These are phyloP conservation scores for Arthrobotrys pseudoclavata DNA, from an alignment of 2,329 filamentous ascomycete species.

Conservation along the genomic window DNA sequence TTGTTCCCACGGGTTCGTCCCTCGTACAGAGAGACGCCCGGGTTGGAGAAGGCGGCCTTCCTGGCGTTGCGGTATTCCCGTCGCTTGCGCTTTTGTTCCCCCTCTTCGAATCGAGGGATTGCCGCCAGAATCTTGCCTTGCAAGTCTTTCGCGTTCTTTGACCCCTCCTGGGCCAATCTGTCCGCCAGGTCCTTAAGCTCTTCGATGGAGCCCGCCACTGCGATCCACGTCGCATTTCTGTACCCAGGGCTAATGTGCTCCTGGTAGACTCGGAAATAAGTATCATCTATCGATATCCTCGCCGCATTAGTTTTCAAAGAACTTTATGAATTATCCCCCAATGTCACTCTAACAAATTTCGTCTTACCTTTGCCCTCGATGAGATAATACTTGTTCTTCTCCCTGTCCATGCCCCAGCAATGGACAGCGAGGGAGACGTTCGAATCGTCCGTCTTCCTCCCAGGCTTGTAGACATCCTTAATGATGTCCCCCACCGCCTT, in stretches of 20 bases:
- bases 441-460: slow-evolving; percentile 79
- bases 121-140: slow-evolving; percentile 82
- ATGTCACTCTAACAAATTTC: background rate
- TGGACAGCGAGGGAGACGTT: slow-evolving; percentile 93
- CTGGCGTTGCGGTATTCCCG: slow-evolving; percentile 90
- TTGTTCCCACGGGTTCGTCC: slow-evolving; percentile 95
- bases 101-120: slow-evolving; percentile 90
- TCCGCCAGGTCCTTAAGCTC: slow-evolving; percentile 82
- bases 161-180: slow-evolving; percentile 80
- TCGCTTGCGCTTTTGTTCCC: slow-evolving; percentile 94
- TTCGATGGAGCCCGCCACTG: slow-evolving; percentile 88
- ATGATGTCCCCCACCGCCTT: slow-evolving; percentile 84
- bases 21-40: slow-evolving; percentile 93
- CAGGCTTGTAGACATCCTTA: slow-evolving; percentile 88
- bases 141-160: slow-evolving; percentile 82
- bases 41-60: slow-evolving; percentile 88
- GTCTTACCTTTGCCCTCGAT: slow-evolving; percentile 76
- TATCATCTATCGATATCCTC: slow-evolving; percentile 75
- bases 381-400: slow-evolving; percentile 92
- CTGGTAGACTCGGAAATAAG: slow-evolving; percentile 90
- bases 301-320: background rate
- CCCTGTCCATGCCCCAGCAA: slow-evolving; percentile 88
- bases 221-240: slow-evolving; percentile 87
- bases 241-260: slow-evolving; percentile 84
- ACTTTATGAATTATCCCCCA: background rate